These are phyloP conservation scores for Punctularia strigosozonata DNA, from an alignment of 768 basidiomycete species.

Conservation along the genomic window DNA sequence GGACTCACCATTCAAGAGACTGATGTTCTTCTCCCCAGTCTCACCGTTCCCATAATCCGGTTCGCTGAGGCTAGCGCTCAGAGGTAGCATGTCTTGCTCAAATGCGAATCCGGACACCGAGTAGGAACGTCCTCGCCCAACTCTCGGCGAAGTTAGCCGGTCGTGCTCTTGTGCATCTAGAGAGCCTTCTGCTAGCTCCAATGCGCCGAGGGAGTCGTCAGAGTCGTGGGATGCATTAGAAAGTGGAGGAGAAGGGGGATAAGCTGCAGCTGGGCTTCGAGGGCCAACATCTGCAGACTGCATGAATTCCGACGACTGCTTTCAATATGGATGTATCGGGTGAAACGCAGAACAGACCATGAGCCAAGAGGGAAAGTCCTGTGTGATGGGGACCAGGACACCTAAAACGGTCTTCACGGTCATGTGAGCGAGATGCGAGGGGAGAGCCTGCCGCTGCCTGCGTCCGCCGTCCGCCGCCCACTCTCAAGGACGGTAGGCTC, in stretches of 20 bases:
- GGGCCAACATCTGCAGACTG: conserved; percentile 14
- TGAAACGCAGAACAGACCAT: neutral
- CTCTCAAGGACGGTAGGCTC: too few relatives aligned
- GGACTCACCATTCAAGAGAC: conserved; percentile 60
- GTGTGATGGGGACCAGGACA: neutral
- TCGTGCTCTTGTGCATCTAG: conserved; percentile 19
- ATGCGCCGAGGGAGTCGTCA: conserved; percentile 60
- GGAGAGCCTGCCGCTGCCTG: too few relatives aligned
- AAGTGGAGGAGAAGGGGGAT: conserved; percentile 16
- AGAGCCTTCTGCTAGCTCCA: conserved; percentile 67
- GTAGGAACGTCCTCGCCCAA: conserved; percentile 38
- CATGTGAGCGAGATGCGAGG: too few relatives aligned
- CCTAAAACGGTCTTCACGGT: too few relatives aligned
- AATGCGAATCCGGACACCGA: conserved; percentile 74
- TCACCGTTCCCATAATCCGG: conserved; percentile 38
- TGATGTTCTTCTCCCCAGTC: conserved; percentile 57
- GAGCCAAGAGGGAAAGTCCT: neutral
- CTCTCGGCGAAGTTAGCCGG: conserved; percentile 12
- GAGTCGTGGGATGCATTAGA: conserved; percentile 46
- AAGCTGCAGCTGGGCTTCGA: conserved; percentile 28
- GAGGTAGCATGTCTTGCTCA: conserved; percentile 62
- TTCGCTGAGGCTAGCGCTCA: conserved; percentile 68
- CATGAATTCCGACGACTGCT: too few relatives aligned
- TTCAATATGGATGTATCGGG: too few relatives aligned
- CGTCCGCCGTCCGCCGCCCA: too few relatives aligned